Evolutionary conservation across 106 monocot species (phyloP).

Genomic region (Cymbidium sinense): DNA sequence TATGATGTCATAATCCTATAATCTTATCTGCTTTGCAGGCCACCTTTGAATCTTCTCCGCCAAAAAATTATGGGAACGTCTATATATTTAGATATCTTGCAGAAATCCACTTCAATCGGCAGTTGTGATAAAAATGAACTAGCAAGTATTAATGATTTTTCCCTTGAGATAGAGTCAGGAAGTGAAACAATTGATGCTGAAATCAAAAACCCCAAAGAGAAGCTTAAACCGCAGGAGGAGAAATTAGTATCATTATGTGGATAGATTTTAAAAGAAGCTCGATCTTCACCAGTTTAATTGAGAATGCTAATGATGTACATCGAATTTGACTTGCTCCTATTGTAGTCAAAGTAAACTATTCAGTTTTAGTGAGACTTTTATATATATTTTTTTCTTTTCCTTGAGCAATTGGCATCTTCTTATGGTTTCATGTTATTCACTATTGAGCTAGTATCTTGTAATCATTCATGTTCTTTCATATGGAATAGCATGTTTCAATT

Average conservation of each 20-base stretch:
- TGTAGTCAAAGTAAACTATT: slow-evolving; percentile 73
- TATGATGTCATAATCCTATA: no score
- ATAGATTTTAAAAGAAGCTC: slow-evolving; percentile 79
- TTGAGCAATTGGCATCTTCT: background rate
- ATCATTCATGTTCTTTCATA: no score
- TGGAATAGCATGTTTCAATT: background rate
- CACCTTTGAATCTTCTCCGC: no score
- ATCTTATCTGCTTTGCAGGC: no score
- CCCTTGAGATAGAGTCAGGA: background rate
- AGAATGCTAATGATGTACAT: slow-evolving; percentile 68
- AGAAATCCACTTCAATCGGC: slow-evolving; percentile 59
- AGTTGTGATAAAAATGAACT: slow-evolving; percentile 14
- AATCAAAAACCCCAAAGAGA: slow-evolving; percentile 34
- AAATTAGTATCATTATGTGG: slow-evolving; percentile 86
- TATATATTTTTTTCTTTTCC: background rate
- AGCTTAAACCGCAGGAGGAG: slow-evolving; percentile 67
- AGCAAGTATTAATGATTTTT: slow-evolving; percentile 9
- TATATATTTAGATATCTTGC: no score
- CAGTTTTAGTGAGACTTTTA: background rate
- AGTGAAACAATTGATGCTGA: slow-evolving; percentile 6
- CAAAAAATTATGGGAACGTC: no score
- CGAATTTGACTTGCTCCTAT: slow-evolving; percentile 86
- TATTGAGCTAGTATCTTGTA: no score
- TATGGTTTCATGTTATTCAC: background rate
- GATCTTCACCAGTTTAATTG: slow-evolving; percentile 64